Conservation (phyloP, 305 asterid species). For the Fraxinus xanthoxyloides region DNA sequence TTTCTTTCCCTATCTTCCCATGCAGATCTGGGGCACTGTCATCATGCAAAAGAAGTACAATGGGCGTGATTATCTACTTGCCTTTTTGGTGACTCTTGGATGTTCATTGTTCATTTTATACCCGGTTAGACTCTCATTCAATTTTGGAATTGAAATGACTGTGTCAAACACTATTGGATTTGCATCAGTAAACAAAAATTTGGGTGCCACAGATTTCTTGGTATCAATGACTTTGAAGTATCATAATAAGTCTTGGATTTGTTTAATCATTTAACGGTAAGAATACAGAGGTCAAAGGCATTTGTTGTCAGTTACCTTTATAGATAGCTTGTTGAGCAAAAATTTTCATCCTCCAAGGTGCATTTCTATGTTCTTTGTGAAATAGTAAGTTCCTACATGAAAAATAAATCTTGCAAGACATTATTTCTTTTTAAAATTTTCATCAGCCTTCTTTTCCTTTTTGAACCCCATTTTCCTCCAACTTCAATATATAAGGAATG, state of each 20-base stretch:
- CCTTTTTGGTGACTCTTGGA: slow-evolving; percentile 80
- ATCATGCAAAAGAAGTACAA: slow-evolving; percentile 96
- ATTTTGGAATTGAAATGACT: slow-evolving; percentile 4
- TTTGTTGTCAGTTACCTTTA: not conserved
- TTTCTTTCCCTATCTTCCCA: slow-evolving; percentile 17
- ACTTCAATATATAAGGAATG: not conserved
- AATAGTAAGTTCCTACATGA: not conserved
- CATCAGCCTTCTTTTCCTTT: not conserved
- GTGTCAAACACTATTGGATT: not conserved
- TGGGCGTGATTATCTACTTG: slow-evolving; percentile 72
- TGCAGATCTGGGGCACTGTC: slow-evolving; percentile 93
- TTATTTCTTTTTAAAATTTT: slow-evolving; percentile 4
- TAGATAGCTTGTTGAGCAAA: not conserved
- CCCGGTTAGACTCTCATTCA: slow-evolving; percentile 56
- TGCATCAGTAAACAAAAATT: not conserved
- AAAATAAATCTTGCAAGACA: slow-evolving; percentile 19
- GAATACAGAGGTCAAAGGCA: not conserved
- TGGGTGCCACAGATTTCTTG: slow-evolving; percentile 7
- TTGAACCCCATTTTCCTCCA: not conserved
- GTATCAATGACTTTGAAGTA: not conserved
- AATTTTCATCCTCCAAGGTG: not conserved
- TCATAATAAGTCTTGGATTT: not conserved
- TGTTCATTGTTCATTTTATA: slow-evolving; percentile 87
- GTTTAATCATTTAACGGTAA: not conserved
- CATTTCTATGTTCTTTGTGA: slow-evolving; percentile 2